Evolutionary conservation across 768 basidiomycete genomes (phyloP).

Genomic region (Serendipita vermifera): DNA sequence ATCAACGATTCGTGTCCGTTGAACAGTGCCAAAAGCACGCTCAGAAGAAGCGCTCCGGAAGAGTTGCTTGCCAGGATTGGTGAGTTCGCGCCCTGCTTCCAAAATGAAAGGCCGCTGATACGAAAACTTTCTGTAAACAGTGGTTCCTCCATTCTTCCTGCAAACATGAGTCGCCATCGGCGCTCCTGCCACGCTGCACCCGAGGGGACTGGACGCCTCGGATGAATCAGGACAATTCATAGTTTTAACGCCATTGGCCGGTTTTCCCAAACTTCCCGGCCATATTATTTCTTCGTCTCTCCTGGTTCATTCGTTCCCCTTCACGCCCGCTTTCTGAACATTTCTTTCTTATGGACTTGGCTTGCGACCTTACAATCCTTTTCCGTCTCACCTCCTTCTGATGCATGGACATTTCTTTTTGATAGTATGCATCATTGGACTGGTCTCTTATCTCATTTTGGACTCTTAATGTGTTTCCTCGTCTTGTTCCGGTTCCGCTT

Average conservation of each 20-base stretch:
- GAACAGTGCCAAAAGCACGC: slow-evolving; percentile 8
- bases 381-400: no score
- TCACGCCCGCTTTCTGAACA: background rate
- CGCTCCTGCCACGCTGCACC: background rate
- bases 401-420: no score
- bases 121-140: background rate
- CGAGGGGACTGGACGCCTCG: background rate
- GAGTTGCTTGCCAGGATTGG: slow-evolving; percentile 3
- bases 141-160: slow-evolving; percentile 4
- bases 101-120: no score
- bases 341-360: background rate
- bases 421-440: no score
- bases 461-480: no score
- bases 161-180: slow-evolving; percentile 7
- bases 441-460: no score
- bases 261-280: background rate
- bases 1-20: slow-evolving; percentile 6
- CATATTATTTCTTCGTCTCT: background rate
- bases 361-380: no score
- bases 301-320: background rate
- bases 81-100: no score
- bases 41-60: slow-evolving; percentile 6
- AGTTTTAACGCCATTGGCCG: background rate
- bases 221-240: background rate
- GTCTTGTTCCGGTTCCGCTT: no score